These are phyloP conservation scores for Umbelopsis sp. DNA, from an alignment of 192 early-diverging fungal genomes.

Conservation along the genomic window DNA sequence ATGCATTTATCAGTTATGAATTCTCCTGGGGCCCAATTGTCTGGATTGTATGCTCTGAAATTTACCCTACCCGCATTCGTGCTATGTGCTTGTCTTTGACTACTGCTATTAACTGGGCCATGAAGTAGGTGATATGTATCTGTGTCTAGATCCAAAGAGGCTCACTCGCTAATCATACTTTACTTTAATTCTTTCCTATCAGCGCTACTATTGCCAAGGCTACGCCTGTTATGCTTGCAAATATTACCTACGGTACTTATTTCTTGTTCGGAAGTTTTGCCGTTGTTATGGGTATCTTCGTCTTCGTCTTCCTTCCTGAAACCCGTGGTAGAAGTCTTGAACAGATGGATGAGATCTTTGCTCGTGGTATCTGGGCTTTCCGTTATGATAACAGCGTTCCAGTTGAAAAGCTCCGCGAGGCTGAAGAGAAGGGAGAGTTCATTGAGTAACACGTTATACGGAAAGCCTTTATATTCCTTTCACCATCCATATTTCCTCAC, in stretches of 20 bases:
- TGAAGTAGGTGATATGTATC: slow-evolving; percentile 39
- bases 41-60: slow-evolving; percentile 81
- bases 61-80: slow-evolving; percentile 73
- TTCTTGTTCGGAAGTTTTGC: slow-evolving; percentile 66
- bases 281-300: slow-evolving; percentile 54
- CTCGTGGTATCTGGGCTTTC: not conserved
- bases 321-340: slow-evolving; percentile 80
- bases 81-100: slow-evolving; percentile 69
- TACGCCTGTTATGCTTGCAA: slow-evolving; percentile 60
- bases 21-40: slow-evolving; percentile 80
- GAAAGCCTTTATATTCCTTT: not conserved
- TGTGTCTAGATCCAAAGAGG: no score
- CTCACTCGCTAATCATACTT: no score
- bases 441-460: not conserved
- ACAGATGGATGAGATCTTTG: slow-evolving; percentile 70
- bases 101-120: slow-evolving; percentile 78
- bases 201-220: slow-evolving; percentile 62
- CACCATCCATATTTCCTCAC: not conserved
- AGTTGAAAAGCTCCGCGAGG: not conserved
- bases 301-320: slow-evolving; percentile 74
- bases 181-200: not conserved
- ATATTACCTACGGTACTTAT: slow-evolving; percentile 62
- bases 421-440: slow-evolving; percentile 3
- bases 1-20: slow-evolving; percentile 67
- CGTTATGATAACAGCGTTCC: not conserved